Percentiles rank a stretch among this genome's conserved stretches.
These are phyloP conservation scores for Aristolochia contorta DNA, from an alignment of 164 flowering plant genomes.

Conservation along the genomic window DNA sequence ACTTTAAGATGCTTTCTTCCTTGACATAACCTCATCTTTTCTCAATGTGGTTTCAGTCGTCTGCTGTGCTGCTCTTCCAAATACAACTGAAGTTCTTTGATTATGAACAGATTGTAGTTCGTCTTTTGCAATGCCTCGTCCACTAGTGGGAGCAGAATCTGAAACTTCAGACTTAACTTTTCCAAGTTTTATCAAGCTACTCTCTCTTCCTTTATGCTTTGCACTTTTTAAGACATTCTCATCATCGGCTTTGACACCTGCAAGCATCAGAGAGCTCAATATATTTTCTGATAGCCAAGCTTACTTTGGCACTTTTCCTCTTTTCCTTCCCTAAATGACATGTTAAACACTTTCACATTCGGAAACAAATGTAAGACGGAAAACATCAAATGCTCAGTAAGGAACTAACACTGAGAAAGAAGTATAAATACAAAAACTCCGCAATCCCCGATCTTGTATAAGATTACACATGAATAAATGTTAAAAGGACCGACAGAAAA, in stretches of 20 bases:
- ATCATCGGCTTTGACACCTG: constrained; percentile 32
- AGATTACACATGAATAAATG: too few relatives aligned
- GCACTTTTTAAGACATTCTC: constrained; percentile 22
- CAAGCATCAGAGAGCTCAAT: constrained; percentile 2
- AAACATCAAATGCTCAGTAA: too few relatives aligned
- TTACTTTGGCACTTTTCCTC: too few relatives aligned
- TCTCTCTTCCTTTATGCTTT: constrained; percentile 32
- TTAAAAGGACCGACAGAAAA: neutral
- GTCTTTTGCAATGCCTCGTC: constrained; percentile 21
- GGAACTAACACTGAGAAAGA: too few relatives aligned
- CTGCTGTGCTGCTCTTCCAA: constrained; percentile 25
- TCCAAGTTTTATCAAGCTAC: constrained; percentile 42
- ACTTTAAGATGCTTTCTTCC: constrained; percentile 36
- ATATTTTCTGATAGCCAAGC: too few relatives aligned
- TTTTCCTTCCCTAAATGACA: too few relatives aligned
- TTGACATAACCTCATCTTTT: constrained; percentile 25
- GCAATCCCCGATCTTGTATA: too few relatives aligned
- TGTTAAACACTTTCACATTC: too few relatives aligned
- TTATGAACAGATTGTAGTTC: constrained; percentile 22
- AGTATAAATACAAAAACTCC: too few relatives aligned
- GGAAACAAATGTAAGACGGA: too few relatives aligned
- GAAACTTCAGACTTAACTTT: constrained; percentile 37
- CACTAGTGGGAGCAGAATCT: constrained; percentile 23
- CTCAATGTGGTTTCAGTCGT: constrained; percentile 21
- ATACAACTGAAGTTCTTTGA: constrained; percentile 18